Evolutionary conservation across 768 basidiomycete species (phyloP).

Genomic region (Vishniacozyma victoriae): DNA sequence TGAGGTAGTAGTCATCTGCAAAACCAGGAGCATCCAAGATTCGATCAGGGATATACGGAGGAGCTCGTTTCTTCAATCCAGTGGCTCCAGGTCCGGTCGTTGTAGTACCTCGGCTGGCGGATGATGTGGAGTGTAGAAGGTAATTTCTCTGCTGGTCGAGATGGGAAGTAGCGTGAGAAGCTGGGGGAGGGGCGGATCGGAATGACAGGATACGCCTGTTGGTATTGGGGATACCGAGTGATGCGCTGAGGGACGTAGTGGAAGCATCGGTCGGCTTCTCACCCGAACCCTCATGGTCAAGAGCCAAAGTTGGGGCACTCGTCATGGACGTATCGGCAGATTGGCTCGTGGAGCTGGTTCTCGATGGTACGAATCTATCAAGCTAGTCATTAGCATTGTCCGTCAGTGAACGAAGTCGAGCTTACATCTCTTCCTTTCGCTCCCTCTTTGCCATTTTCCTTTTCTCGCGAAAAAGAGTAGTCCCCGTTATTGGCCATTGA

Average conservation of each 20-base stretch:
- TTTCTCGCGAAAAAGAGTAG: background rate
- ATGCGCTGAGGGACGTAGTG: constrained; percentile 21
- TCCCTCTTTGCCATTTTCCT: constrained; percentile 7
- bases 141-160: constrained; percentile 33
- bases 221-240: constrained; percentile 23
- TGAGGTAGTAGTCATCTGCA: constrained; percentile 91
- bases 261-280: constrained; percentile 19
- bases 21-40: constrained; percentile 87
- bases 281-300: constrained; percentile 14
- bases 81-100: constrained; percentile 7
- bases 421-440: constrained; percentile 14
- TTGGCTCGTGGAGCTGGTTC: constrained; percentile 28
- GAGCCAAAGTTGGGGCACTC: constrained; percentile 29
- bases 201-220: constrained; percentile 32
- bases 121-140: constrained; percentile 24
- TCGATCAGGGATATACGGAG: constrained; percentile 81
- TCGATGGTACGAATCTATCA: constrained; percentile 40
- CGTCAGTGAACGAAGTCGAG: background rate
- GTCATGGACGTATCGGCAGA: constrained; percentile 30
- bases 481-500: constrained; percentile 9
- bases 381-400: constrained; percentile 10
- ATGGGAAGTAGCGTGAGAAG: constrained; percentile 27
- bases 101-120: constrained; percentile 22
- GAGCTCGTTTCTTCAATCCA: constrained; percentile 59
- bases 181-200: constrained; percentile 31